Evolutionary conservation across 192 early-diverging fungal genomes (phyloP).

Genomic region (Coemansia sp.): DNA sequence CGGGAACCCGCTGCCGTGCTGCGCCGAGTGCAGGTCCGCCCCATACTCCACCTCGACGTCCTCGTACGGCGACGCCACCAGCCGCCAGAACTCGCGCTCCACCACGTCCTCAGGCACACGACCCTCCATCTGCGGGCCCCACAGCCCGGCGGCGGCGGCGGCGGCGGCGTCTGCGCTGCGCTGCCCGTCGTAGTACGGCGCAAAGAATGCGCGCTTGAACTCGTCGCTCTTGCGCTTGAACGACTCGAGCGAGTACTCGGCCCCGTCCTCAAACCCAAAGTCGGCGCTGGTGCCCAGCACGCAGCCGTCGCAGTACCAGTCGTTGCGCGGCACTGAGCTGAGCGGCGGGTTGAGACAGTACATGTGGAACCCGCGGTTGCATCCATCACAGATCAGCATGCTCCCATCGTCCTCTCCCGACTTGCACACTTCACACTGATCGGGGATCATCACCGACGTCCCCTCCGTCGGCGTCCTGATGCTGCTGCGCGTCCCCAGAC

Average conservation of each 20-base stretch:
- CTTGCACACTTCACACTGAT: conserved; percentile 45
- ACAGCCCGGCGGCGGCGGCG: neutral
- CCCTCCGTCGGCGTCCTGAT: conserved; percentile 17
- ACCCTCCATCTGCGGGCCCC: conserved; percentile 27
- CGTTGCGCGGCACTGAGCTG: conserved; percentile 59
- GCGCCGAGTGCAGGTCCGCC: conserved; percentile 88
- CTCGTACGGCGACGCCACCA: conserved; percentile 84
- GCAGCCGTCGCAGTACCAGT: conserved; percentile 92
- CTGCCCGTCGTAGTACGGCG: conserved; percentile 45
- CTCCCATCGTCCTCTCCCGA: conserved; percentile 60
- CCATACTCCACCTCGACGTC: conserved; percentile 95
- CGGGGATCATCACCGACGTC: conserved; percentile 42
- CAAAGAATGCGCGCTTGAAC: conserved; percentile 83
- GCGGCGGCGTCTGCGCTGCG: neutral
- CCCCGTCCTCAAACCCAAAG: conserved; percentile 93
- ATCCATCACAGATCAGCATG: conserved; percentile 87
- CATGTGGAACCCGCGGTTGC: conserved; percentile 82
- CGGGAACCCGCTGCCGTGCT: conserved; percentile 93
- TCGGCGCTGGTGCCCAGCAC: conserved; percentile 76
- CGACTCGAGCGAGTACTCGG: conserved; percentile 70
- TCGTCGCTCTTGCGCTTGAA: conserved; percentile 79
- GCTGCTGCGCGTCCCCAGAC: conserved; percentile 6
- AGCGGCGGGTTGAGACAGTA: conserved; percentile 77
- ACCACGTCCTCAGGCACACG: conserved; percentile 74
- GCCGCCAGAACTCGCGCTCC: conserved; percentile 93